Evolutionary conservation across 2,329 filamentous ascomycete species (phyloP), one percentile per base, ranked within the genome.

Genomic region (Aureobasidium lini): DNA sequence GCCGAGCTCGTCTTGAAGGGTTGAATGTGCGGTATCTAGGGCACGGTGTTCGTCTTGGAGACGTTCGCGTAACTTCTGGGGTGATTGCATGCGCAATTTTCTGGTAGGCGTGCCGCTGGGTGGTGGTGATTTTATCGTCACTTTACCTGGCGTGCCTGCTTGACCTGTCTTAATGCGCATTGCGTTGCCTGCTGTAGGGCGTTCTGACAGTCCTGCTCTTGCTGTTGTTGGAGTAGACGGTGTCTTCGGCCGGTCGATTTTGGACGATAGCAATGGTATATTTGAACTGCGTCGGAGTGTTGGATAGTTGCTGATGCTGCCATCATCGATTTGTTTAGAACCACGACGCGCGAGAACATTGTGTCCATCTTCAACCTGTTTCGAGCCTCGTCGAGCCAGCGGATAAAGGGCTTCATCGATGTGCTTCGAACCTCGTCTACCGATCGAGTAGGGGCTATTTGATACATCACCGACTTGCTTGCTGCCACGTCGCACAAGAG

Each of bases 21-120:
- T 81, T 2, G 81, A 79, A 62, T 92, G 89, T 0, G 86, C 84
- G 8, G 85, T 84, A 5, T 85, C 83, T 15, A 92, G 84, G 0
- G 86, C 82, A 59, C 83, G 84, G 72, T 91, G 90, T 71, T 96
- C 91, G 49, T 84, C 86, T 66, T 93, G 87, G 0, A 96, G 79
- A 36, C 93, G 86, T 74, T 96, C 92, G 16, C 92, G 88, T 44
- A 86, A 75, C 72, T 85, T 85, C 65, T 84, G 82, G 3, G 83
- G 83, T 39, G 80, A 84, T 66, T 85, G 83, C 78, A 85, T 80
- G 43, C 78, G 76, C 18, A 93, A 77, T 70, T 88, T 92, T 66
- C 88, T 87, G 7, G 64, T 60, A 63, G 68, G 28, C 65, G 67
- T 56, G 31, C 29, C 47, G 29, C 47, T 53, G 10, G 47, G 18